phyloP scores from a whole-genome alignment of 805 yeast species.

The Starmerella sp. region DNA sequence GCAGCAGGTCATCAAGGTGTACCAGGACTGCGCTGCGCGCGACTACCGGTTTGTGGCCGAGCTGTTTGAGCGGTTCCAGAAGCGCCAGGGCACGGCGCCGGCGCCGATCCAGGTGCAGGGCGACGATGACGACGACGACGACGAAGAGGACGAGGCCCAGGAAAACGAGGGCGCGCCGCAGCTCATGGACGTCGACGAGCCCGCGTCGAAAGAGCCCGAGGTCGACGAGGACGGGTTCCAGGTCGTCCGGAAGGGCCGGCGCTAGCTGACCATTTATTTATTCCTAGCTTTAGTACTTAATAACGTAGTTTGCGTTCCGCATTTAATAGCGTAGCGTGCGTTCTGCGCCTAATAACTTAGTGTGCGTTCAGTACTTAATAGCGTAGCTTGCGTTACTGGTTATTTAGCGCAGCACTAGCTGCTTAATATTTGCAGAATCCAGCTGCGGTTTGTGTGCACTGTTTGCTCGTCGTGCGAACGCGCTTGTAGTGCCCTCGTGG shows the following conservation, averaged over 20 bases:
- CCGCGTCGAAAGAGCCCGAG: conserved; percentile 42
- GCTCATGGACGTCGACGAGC: conserved; percentile 30
- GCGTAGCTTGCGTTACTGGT: too few species aligned
- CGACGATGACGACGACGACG: conserved; percentile 39
- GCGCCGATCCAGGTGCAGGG: conserved; percentile 43
- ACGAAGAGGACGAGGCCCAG: conserved; percentile 32
- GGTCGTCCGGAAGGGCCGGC: conserved; percentile 36
- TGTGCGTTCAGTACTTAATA: too few species aligned
- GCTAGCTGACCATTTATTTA: background rate
- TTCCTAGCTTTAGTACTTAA: too few species aligned
- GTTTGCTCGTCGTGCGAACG: background rate
- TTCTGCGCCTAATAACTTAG: too few species aligned
- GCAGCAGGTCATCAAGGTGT: conserved; percentile 49
- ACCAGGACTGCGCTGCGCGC: conserved; percentile 47
- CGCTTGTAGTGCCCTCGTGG: background rate
- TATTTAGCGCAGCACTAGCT: too few species aligned
- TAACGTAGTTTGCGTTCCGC: too few species aligned
- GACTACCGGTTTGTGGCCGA: conserved; percentile 48
- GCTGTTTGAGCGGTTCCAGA: conserved; percentile 45
- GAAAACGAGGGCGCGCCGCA: conserved; percentile 31
- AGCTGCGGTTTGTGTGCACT: background rate
- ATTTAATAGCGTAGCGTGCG: too few species aligned
- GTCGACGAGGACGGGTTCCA: conserved; percentile 95
- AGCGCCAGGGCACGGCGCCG: conserved; percentile 36
- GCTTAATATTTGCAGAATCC: background rate